These are phyloP conservation scores for Russula compacta DNA, from an alignment of 768 basidiomycete species.

Conservation along the genomic window DNA sequence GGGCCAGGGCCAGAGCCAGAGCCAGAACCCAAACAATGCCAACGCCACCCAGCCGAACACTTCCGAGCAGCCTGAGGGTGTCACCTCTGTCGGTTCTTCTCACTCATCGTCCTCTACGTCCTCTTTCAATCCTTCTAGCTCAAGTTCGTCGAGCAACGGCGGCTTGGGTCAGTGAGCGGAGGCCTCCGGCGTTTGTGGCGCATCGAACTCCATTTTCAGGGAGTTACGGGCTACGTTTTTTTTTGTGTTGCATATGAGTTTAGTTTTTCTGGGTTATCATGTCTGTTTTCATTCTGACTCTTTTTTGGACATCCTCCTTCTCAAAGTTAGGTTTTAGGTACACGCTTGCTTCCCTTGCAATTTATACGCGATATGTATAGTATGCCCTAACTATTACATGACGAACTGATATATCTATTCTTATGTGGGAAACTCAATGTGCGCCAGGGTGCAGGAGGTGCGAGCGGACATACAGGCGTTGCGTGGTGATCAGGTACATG, in stretches of 20 bases:
- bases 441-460: not conserved
- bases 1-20: too few species aligned
- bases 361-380: conserved; percentile 2
- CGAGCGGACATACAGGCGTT: not conserved
- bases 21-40: not conserved
- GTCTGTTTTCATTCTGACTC: not conserved
- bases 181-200: not conserved
- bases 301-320: not conserved
- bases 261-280: not conserved
- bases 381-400: not conserved
- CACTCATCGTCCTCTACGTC: too few species aligned
- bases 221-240: not conserved
- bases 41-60: not conserved
- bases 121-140: too few species aligned
- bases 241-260: not conserved
- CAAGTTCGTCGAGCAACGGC: too few species aligned
- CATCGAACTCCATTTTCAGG: not conserved
- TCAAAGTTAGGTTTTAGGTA: not conserved
- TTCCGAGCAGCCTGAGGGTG: too few species aligned
- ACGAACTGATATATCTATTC: not conserved
- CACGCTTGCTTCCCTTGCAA: not conserved
- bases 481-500: not conserved
- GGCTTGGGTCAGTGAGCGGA: too few species aligned
- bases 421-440: not conserved
- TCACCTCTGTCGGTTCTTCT: too few species aligned